Base-by-base conservation (phyloP, 2,329 filamentous ascomycete species). In the Exophiala bonariae region DNA sequence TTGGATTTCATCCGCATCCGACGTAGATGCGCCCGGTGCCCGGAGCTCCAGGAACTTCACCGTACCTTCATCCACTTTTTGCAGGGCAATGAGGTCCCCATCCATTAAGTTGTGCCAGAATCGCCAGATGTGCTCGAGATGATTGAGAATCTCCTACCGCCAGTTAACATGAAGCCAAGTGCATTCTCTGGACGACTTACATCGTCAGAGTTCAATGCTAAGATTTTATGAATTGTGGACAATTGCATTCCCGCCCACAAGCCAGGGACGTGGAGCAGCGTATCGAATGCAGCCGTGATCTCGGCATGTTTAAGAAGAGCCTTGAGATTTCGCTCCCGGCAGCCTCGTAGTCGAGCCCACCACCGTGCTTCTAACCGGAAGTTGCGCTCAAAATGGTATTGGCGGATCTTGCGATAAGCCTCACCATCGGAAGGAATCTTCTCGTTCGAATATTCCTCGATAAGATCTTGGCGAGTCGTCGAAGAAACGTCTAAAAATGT, bases 41-140 rank as follows among this genome's bases (percentile, higher is more conserved):
- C 44, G 61, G 4, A 64, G 54, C 51, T 71, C 52, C 23, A 71
- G 54, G 16, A 43, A 56, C 44, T 66, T 59, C n/a, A 70, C 57
- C 8, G 59, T 66, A 39, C 55, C 40, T 44, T 51, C 41, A 54
- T 66, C 50, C 16, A 67, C 55, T 47, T 30, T 41, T 31, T 52
- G 32, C 49, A 67, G 63, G 38, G 45, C 48, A 33, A 54, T 38
- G 35, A 22, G 43, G 35, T 67, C 55, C 38, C 54, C 39, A 32
- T 55, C 46, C 35, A 69, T 60, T 31, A 69, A 56, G n/a, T 36
- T 48, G 23, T 47, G 55, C 60, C 55, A 70, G 52, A 69, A 65
- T 38, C 60, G 44, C 48, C 60, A 55, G 37, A 67, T 61, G 47
- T 68, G 41, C 35, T 53, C 42, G 33, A 69, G 59, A 48, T 65